Evolutionary conservation across 768 basidiomycete genomes (phyloP).

Genomic region (Phaeotremella skinneri): DNA sequence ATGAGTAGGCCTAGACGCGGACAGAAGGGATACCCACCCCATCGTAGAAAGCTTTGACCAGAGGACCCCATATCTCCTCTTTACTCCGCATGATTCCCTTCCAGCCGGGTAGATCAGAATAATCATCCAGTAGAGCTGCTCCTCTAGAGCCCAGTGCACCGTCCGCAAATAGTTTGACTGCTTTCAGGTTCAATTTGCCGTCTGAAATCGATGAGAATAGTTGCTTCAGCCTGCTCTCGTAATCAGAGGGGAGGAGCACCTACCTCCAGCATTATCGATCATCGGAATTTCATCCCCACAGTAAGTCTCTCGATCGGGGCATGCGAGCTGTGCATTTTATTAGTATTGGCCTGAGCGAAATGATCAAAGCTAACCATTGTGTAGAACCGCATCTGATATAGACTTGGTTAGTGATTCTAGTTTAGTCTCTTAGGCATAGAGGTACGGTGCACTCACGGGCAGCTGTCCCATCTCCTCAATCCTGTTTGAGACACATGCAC

Average conservation of each 20-base stretch:
- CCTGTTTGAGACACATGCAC: constrained; percentile 56
- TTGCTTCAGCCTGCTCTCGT: not conserved
- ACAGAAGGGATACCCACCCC: constrained; percentile 52
- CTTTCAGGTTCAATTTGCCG: constrained; percentile 61
- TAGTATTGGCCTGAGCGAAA: not conserved
- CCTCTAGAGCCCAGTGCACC: constrained; percentile 92
- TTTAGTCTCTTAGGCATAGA: too few species aligned
- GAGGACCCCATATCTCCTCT: constrained; percentile 58
- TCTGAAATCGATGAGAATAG: constrained; percentile 44
- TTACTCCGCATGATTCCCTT: constrained; percentile 67
- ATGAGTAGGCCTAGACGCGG: not conserved
- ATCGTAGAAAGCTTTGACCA: constrained; percentile 65
- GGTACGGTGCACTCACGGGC: constrained; percentile 58
- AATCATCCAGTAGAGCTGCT: constrained; percentile 80
- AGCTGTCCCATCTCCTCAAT: constrained; percentile 67
- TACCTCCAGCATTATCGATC: constrained; percentile 52
- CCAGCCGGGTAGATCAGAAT: constrained; percentile 69
- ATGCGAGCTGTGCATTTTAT: constrained; percentile 32
- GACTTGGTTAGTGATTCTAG: too few species aligned
- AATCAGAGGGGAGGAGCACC: constrained; percentile 1
- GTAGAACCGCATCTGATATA: constrained; percentile 55
- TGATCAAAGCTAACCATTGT: constrained; percentile 33
- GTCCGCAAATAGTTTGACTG: constrained; percentile 56
- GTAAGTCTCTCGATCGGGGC: constrained; percentile 57
- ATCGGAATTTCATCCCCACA: constrained; percentile 67